Evolutionary conservation across 2,329 filamentous ascomycete genomes (phyloP).

Genomic region (Thielaviopsis populi): DNA sequence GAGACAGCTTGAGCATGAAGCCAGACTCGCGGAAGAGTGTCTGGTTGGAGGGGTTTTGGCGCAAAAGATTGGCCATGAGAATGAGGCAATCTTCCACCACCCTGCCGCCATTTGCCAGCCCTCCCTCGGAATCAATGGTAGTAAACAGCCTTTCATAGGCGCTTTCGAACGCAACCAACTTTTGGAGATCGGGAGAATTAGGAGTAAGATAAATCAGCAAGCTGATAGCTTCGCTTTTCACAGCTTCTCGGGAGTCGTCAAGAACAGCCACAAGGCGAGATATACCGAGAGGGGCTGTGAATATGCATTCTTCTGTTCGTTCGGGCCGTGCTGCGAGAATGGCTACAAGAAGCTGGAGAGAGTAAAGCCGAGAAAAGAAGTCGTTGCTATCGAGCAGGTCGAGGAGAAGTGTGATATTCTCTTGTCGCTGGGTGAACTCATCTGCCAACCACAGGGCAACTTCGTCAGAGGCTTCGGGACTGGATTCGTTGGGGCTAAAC

Average conservation of each 20-base stretch:
- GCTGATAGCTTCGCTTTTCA: slow-evolving; percentile 76
- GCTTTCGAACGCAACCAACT: slow-evolving; percentile 88
- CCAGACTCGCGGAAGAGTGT: slow-evolving; percentile 85
- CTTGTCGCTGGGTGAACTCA: slow-evolving; percentile 93
- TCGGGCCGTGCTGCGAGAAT: slow-evolving; percentile 77
- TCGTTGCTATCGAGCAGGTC: slow-evolving; percentile 77
- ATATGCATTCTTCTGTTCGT: slow-evolving; percentile 85
- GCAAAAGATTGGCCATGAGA: slow-evolving; percentile 73
- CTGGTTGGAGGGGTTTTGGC: slow-evolving; percentile 81
- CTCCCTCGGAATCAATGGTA: slow-evolving; percentile 70
- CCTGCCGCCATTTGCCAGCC: slow-evolving; percentile 65
- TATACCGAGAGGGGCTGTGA: slow-evolving; percentile 76
- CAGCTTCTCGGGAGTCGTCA: slow-evolving; percentile 71
- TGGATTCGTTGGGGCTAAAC: slow-evolving; percentile 56
- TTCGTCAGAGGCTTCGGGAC: slow-evolving; percentile 87
- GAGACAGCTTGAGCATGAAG: slow-evolving; percentile 56
- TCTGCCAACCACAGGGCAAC: slow-evolving; percentile 93
- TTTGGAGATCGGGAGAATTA: slow-evolving; percentile 76
- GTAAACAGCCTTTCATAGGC: slow-evolving; percentile 77
- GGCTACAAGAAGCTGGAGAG: slow-evolving; percentile 73
- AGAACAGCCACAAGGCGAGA: slow-evolving; percentile 70
- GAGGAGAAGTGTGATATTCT: slow-evolving; percentile 83
- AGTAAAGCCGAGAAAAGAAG: slow-evolving; percentile 84
- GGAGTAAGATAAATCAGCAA: slow-evolving; percentile 80
- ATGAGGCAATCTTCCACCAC: slow-evolving; percentile 88